Evolutionary conservation across 2,329 filamentous ascomycete genomes (phyloP).

Genomic region (Aureobasidium zeae): DNA sequence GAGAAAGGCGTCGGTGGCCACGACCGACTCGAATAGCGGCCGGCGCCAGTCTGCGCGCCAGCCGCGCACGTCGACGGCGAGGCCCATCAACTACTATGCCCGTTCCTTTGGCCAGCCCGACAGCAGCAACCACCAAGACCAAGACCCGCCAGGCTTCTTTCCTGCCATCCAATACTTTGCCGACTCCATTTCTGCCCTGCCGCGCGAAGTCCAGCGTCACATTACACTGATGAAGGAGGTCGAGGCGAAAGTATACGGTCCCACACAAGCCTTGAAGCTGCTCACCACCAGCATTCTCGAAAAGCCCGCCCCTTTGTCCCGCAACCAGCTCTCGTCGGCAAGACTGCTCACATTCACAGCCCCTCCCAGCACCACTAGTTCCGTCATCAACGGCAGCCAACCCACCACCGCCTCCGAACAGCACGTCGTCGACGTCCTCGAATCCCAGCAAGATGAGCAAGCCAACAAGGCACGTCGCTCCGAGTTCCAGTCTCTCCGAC

Average conservation of each 20-base stretch:
- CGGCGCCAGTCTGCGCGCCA: slow-evolving; percentile 34
- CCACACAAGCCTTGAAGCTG: slow-evolving; percentile 72
- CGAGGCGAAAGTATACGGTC: slow-evolving; percentile 87
- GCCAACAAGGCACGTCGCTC: slow-evolving; percentile 59
- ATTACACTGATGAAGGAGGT: slow-evolving; percentile 96
- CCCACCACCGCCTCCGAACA: slow-evolving; percentile 12
- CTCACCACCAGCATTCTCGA: slow-evolving; percentile 56
- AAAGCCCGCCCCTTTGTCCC: slow-evolving; percentile 36
- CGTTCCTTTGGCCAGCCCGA: slow-evolving; percentile 36
- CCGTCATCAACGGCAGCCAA: slow-evolving; percentile 29
- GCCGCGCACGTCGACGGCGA: slow-evolving; percentile 36
- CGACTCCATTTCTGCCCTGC: slow-evolving; percentile 82
- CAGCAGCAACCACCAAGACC: slow-evolving; percentile 23
- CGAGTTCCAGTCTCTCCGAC: slow-evolving; percentile 67
- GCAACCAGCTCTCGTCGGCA: slow-evolving; percentile 18
- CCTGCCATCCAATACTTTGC: slow-evolving; percentile 69
- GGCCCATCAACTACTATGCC: slow-evolving; percentile 45
- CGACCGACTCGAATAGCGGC: slow-evolving; percentile 12
- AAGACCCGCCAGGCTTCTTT: slow-evolving; percentile 44
- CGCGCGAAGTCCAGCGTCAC: slow-evolving; percentile 89
- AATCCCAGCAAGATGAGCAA: slow-evolving; percentile 25
- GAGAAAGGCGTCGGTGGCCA: slow-evolving; percentile 16
- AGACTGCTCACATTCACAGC: slow-evolving; percentile 30
- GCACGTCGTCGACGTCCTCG: slow-evolving; percentile 14
- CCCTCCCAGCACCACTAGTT: slow-evolving; percentile 33